These are phyloP conservation scores for Udeniomyces megalosporus DNA, from an alignment of 768 basidiomycete genomes.

Conservation along the genomic window DNA sequence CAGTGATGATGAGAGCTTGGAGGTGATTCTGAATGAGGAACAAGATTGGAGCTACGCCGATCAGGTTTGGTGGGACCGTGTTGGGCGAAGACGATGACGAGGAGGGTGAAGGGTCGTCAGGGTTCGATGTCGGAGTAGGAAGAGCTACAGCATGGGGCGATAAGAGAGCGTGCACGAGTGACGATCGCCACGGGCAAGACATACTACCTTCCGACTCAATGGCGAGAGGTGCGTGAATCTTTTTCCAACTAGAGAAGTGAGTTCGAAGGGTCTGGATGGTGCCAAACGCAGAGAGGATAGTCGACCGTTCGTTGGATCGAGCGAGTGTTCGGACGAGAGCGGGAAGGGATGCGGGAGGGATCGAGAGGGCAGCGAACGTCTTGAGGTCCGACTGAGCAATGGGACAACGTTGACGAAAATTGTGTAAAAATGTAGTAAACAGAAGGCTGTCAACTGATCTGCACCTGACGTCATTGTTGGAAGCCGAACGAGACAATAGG, in stretches of 20 bases:
- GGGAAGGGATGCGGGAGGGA: not conserved
- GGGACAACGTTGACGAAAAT: not conserved
- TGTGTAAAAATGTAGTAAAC: not conserved
- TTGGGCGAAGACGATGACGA: not conserved
- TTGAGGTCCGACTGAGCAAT: not conserved
- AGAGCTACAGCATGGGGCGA: too few relatives aligned
- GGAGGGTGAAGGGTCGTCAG: not conserved
- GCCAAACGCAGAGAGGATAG: not conserved
- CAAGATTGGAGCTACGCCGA: not conserved
- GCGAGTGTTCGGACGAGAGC: not conserved
- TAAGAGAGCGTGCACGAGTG: not conserved
- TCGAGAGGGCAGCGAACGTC: not conserved
- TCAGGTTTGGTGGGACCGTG: not conserved
- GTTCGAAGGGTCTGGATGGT: not conserved
- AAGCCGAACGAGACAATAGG: not conserved
- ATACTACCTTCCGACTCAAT: too few relatives aligned
- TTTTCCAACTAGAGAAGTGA: not conserved
- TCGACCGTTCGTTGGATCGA: not conserved
- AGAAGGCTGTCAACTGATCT: too few relatives aligned
- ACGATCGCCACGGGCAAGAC: not conserved
- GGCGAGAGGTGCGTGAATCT: not conserved
- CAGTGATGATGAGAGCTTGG: not conserved
- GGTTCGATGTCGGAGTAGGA: not conserved
- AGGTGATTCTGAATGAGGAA: not conserved
- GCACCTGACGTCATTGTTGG: too few relatives aligned